A percentile compares a stretch with the other conserved stretches of the same genome.
Evolutionary conservation across 2,329 filamentous ascomycete species (phyloP).

Genomic region (Fusarium humuli): DNA sequence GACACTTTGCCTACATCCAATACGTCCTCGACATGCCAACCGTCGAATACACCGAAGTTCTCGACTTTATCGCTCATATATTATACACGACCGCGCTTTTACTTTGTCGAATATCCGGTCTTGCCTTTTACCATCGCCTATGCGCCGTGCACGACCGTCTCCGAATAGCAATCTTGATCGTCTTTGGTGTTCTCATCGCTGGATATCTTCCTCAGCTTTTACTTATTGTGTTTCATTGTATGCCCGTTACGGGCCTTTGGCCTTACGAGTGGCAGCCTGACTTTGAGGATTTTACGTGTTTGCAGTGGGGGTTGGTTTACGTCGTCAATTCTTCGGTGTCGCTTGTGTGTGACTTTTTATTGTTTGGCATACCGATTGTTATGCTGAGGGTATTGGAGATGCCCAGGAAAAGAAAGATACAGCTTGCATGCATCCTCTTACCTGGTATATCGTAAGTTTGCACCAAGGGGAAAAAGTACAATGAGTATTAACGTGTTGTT

Average conservation of each 20-base stretch:
- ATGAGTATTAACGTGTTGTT: conserved; percentile 2
- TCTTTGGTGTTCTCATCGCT: conserved; percentile 53
- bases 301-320: conserved; percentile 64
- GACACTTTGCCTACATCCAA: conserved; percentile 59
- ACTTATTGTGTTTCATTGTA: conserved; percentile 64
- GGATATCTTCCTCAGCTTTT: conserved; percentile 62
- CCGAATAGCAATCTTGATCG: conserved; percentile 50
- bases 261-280: conserved; percentile 62
- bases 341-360: conserved; percentile 61
- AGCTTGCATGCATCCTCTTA: conserved; percentile 60
- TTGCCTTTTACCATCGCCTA: conserved; percentile 64
- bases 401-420: conserved; percentile 57
- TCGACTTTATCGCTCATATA: conserved; percentile 64
- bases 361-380: conserved; percentile 63
- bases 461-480: no score
- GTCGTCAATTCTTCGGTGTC: conserved; percentile 63
- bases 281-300: conserved; percentile 55
- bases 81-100: conserved; percentile 63
- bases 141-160: conserved; percentile 54
- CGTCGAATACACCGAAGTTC: conserved; percentile 57
- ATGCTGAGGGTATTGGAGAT: conserved; percentile 61
- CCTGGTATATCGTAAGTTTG: conserved; percentile 60
- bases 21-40: conserved; percentile 58
- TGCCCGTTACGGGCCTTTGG: conserved; percentile 63
- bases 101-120: conserved; percentile 62